phyloP scores from a whole-genome alignment of 352 stramenopile species.

The Phytopythium oedochilum region DNA sequence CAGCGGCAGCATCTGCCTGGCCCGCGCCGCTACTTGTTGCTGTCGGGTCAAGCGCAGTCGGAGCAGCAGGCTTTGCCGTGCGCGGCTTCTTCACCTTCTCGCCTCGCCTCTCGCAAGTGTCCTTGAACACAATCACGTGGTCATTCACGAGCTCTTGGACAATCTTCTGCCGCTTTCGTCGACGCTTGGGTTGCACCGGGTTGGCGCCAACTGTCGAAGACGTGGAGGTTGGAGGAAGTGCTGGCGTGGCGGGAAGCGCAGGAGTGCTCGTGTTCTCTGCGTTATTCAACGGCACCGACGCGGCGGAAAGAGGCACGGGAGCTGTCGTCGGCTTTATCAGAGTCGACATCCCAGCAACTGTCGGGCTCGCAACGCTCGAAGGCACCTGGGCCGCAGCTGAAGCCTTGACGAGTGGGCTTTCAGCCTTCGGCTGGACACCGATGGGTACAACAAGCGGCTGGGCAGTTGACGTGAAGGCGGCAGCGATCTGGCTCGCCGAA shows the following conservation, averaged over 20 bases:
- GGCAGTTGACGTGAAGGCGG: neutral
- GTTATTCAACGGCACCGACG: neutral
- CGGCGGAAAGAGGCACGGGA: neutral
- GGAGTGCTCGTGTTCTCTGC: too few species aligned
- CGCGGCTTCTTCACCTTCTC: conserved; percentile 58
- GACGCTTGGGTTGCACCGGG: conserved; percentile 2
- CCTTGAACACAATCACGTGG: conserved; percentile 36
- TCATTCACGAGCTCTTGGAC: conserved; percentile 44
- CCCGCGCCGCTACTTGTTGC: neutral
- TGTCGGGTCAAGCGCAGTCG: neutral
- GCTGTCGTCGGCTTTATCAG: neutral
- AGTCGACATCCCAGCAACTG: neutral
- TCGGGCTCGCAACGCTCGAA: neutral
- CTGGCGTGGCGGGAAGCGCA: neutral
- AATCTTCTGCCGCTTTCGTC: conserved; percentile 43
- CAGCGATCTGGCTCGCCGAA: neutral
- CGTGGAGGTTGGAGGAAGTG: neutral
- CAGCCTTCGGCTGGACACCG: neutral
- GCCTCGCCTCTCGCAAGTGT: conserved; percentile 53
- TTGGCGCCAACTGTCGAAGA: neutral
- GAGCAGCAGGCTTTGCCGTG: conserved; percentile 9
- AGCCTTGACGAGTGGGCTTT: too few species aligned
- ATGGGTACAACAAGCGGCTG: neutral
- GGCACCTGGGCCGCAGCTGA: neutral
- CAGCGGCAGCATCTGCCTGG: neutral